Conservation (phyloP, 108 stramenopile species). For the Fragilaria crotonensis region DNA sequence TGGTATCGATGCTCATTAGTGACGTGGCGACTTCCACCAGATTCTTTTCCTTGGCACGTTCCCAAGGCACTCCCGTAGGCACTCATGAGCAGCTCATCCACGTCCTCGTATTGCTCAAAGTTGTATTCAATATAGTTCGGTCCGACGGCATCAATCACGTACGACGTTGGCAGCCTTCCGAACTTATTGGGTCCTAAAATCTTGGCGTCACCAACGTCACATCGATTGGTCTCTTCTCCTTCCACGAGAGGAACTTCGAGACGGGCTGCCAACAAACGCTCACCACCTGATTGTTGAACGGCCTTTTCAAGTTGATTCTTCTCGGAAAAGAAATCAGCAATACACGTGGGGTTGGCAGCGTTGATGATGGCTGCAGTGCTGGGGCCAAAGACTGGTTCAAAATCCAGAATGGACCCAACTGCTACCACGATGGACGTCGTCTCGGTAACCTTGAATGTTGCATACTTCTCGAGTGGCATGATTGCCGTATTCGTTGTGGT, state of each 20-base stretch:
- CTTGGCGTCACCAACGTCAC: constrained; percentile 40
- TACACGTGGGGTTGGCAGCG: constrained; percentile 52
- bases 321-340: constrained; percentile 60
- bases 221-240: constrained; percentile 14
- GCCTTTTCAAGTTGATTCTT: constrained; percentile 71
- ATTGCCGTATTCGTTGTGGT: no score
- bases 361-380: constrained; percentile 43
- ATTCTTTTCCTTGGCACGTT: constrained; percentile 13
- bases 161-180: constrained; percentile 19
- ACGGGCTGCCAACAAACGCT: constrained; percentile 23
- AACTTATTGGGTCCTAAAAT: constrained; percentile 37
- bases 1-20: constrained; percentile 43
- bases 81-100: constrained; percentile 23
- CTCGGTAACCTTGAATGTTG: no score
- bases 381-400: constrained; percentile 1
- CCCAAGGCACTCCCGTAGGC: constrained; percentile 24
- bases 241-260: constrained; percentile 18
- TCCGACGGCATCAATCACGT: constrained; percentile 63
- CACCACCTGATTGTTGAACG: constrained; percentile 40
- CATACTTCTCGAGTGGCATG: no score
- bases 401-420: constrained; percentile 30
- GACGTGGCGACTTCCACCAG: constrained; percentile 42
- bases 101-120: constrained; percentile 6
- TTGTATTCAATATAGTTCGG: constrained; percentile 33
- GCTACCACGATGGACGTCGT: constrained; percentile 29